These are phyloP conservation scores for Tricholomella constricta DNA, from an alignment of 768 basidiomycete genomes.

Conservation along the genomic window DNA sequence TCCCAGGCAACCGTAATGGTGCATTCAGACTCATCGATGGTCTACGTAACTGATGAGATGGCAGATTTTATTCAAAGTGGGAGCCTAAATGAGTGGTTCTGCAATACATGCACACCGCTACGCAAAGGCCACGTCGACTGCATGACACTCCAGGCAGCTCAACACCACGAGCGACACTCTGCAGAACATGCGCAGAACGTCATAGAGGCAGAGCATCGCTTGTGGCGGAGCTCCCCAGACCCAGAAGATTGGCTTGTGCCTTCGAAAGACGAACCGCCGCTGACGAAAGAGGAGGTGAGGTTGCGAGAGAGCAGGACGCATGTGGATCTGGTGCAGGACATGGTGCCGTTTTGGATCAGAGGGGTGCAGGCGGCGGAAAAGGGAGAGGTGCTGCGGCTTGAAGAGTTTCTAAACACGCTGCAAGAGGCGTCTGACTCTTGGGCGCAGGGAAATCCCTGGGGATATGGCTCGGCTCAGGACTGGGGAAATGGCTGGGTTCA, in stretches of 20 bases:
- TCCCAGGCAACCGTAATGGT: too few species aligned
- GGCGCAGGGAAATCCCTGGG: conserved; percentile 20
- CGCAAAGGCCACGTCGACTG: conserved; percentile 38
- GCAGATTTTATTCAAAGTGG: conserved; percentile 28
- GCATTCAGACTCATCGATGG: background rate
- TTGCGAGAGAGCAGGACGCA: conserved; percentile 28
- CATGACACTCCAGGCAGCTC: conserved; percentile 25
- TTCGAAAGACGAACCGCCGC: conserved; percentile 17
- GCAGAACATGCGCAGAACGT: conserved; percentile 19
- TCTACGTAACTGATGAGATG: background rate
- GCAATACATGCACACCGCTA: conserved; percentile 44
- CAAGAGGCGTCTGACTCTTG: conserved; percentile 30
- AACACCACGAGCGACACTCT: conserved; percentile 27
- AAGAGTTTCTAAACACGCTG: conserved; percentile 47
- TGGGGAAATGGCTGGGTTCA: conserved; percentile 2
- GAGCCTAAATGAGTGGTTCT: conserved; percentile 29
- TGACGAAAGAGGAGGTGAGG: conserved; percentile 31
- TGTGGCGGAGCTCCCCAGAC: conserved; percentile 24
- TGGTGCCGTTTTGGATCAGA: conserved; percentile 57
- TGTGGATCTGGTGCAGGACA: conserved; percentile 49
- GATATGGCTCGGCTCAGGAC: background rate
- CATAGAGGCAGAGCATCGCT: conserved; percentile 13
- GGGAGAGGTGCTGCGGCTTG: conserved; percentile 43
- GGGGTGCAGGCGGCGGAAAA: conserved; percentile 49
- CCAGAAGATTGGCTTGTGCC: conserved; percentile 25